Conservation (phyloP, 148 eudicot genomes). For the Linanthus parryae region DNA sequence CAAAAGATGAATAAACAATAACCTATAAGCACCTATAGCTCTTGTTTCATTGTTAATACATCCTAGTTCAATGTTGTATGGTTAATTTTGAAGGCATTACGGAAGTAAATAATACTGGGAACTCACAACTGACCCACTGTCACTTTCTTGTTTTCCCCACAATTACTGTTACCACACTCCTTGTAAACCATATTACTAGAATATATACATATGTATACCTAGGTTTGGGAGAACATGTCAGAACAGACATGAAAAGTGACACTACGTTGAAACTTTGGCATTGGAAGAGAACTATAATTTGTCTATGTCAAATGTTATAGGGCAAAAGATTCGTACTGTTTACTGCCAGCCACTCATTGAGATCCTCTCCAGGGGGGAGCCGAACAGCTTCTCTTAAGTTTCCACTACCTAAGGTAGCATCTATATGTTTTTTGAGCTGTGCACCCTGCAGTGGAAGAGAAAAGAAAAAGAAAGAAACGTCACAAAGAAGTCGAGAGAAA, state of each 20-base stretch:
- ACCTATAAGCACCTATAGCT: background rate
- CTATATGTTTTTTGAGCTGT: constrained; percentile 36
- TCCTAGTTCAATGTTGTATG: too few relatives aligned
- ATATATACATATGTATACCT: background rate
- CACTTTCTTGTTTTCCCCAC: too few relatives aligned
- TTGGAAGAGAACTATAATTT: background rate
- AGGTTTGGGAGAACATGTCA: background rate
- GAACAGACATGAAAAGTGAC: background rate
- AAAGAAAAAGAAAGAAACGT: background rate
- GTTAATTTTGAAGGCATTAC: too few relatives aligned
- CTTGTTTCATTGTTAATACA: too few relatives aligned
- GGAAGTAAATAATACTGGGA: too few relatives aligned
- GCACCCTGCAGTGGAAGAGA: constrained; percentile 20
- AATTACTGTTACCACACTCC: too few relatives aligned
- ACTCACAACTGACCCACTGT: too few relatives aligned
- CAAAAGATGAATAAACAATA: background rate
- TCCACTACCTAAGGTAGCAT: constrained; percentile 40
- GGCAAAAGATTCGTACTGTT: constrained; percentile 23
- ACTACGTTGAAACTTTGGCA: background rate
- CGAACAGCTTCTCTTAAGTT: constrained; percentile 33
- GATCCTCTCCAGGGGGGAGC: constrained; percentile 36
- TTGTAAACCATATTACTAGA: background rate
- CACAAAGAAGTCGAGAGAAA: background rate
- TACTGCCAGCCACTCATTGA: constrained; percentile 45
- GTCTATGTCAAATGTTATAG: background rate